Evolutionary conservation across 1,284 basidiomycete genomes (phyloP).

Genomic region (Cryptococcus sp.): DNA sequence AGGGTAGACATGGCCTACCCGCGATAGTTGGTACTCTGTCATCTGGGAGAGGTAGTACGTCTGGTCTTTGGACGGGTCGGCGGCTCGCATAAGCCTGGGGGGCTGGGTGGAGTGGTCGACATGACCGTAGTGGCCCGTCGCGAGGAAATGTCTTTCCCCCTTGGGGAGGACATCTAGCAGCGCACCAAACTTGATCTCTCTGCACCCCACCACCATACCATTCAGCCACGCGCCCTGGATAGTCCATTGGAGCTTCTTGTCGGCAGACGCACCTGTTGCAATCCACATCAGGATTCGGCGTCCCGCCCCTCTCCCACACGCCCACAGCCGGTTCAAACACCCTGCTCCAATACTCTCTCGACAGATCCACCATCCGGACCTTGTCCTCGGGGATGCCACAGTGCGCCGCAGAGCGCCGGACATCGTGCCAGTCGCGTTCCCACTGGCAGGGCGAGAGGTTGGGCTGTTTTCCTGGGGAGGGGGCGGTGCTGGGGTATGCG

Average conservation of each 20-base stretch:
- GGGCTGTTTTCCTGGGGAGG: conserved; percentile 55
- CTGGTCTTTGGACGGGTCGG: conserved; percentile 80
- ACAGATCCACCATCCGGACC: conserved; percentile 68
- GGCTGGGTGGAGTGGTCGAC: conserved; percentile 49
- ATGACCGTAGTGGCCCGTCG: conserved; percentile 78
- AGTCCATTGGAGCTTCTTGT: background rate
- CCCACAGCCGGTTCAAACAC: conserved; percentile 81
- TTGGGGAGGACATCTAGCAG: conserved; percentile 63
- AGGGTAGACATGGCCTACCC: conserved; percentile 30
- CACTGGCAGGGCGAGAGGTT: conserved; percentile 81
- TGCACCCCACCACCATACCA: conserved; percentile 51
- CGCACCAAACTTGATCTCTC: conserved; percentile 92
- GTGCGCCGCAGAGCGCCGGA: conserved; percentile 69
- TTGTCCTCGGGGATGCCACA: conserved; percentile 61
- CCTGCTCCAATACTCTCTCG: conserved; percentile 78
- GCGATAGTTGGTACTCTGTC: conserved; percentile 58
- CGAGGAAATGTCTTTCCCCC: conserved; percentile 59
- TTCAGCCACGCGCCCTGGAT: conserved; percentile 59
- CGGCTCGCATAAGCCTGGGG: conserved; percentile 63
- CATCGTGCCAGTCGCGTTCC: conserved; percentile 93
- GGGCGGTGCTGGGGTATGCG: conserved; percentile 49
- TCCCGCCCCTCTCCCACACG: conserved; percentile 70
- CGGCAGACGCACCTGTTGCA: conserved; percentile 69
- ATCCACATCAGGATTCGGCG: conserved; percentile 91
- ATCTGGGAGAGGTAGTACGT: conserved; percentile 88